Base-by-base conservation (phyloP, 1,139 yeast genomes). In the Kluyveromyces sp. region DNA sequence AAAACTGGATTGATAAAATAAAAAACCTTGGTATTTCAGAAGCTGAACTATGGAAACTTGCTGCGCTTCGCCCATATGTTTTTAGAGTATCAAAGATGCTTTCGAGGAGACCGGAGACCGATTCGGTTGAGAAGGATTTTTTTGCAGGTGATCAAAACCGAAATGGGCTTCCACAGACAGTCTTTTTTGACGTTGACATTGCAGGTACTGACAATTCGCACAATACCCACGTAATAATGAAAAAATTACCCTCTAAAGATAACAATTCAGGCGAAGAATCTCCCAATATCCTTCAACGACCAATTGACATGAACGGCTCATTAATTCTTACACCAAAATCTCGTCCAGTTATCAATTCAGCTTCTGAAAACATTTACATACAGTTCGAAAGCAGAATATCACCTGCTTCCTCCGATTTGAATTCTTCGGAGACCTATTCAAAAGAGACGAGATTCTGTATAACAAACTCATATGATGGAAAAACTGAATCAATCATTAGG, bases 11-110 rank as follows among this genome's bases (percentile, higher is more conserved):
- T 17, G 75, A 76, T 30, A 77, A 81, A 49, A 66, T 92, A 41
- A 75, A 77, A 43, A 71, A 81, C 2, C 70, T 84, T 15, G 97
- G 96, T 0, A 66, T 89, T 39, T 73, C 71, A 16, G 84, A 78
- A 15, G 73, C 70, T 12, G 95, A 88, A 42, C 57, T 86, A 18
- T 89, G 97, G 97, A 92, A 89, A 62, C 67, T 92, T 4, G 78
- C 80, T 31, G 75, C 75, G 8, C 57, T 87, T 42, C 70, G 89
- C 46, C 81, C 80, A 36, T 85, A 87, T 54, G 74, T 88, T 6
- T 72, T 67, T 52, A 75, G 80, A 47, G 78, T 82, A 3, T 77
- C 84, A 3, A 66, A 49, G 28, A 47, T 49, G 50, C 42, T 47
- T 22, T 41, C 47, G 7, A 25, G 49, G 16, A 43, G 39, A 36